phyloP scores from a whole-genome alignment of 768 basidiomycete species.

The Xerocomus potaroensis region DNA sequence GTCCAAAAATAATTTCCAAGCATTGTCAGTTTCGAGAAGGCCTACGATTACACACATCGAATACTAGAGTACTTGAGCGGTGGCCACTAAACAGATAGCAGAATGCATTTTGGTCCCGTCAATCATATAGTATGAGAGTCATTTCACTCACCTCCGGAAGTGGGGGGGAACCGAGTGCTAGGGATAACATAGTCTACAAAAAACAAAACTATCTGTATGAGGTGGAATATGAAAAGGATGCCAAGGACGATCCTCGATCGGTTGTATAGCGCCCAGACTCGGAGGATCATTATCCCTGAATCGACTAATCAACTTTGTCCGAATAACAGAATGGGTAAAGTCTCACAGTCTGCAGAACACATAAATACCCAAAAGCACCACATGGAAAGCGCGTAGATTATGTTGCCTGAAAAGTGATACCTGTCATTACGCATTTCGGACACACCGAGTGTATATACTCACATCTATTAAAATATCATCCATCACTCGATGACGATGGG shows the following conservation, averaged over 20 bases:
- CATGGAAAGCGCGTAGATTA: neutral
- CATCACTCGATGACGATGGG: neutral
- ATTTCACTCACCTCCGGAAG: neutral
- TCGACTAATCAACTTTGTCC: neutral
- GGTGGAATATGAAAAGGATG: neutral
- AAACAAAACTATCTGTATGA: neutral
- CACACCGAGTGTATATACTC: neutral
- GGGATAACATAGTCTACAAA: neutral
- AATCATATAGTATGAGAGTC: neutral
- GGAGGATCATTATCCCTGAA: neutral
- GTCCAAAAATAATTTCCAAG: neutral
- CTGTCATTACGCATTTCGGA: neutral
- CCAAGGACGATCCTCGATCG: neutral
- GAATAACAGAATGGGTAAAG: neutral
- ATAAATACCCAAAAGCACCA: neutral
- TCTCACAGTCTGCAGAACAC: neutral
- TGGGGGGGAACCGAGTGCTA: neutral
- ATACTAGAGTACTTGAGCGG: neutral
- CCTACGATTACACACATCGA: neutral
- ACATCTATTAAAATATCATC: no score
- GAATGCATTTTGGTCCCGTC: neutral
- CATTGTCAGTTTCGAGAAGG: neutral
- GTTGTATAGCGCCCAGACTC: neutral
- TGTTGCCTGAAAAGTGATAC: neutral
- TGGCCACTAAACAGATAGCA: neutral